A percentile compares a stretch with the other conserved stretches of the same genome.
Evolutionary conservation across 257 asterid species (phyloP).

Genomic region (Buddleja alternifolia): DNA sequence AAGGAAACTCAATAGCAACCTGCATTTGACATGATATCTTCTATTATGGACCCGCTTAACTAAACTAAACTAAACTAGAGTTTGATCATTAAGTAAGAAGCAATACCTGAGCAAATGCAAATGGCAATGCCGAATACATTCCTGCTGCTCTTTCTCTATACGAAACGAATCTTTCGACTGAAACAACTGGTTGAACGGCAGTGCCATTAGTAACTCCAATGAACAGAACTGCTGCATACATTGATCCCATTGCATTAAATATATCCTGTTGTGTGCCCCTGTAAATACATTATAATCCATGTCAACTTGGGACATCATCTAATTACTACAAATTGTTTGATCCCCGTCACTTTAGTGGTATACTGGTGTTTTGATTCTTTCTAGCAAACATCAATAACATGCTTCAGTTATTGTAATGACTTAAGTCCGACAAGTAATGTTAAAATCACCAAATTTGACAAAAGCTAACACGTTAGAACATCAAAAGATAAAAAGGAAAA

Average conservation of each 20-base stretch:
- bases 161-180: conserved; percentile 94
- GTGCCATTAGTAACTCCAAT: conserved; percentile 84
- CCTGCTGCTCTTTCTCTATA: conserved; percentile 96
- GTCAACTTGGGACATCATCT: conserved; percentile 9
- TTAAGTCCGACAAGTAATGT: not conserved
- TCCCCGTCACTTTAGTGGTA: too few relatives aligned
- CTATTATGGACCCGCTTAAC: not conserved
- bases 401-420: not conserved
- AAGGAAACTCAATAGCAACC: conserved; percentile 92
- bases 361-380: conserved; percentile 8
- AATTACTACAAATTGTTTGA: too few relatives aligned
- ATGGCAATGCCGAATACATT: conserved; percentile 89
- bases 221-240: conserved; percentile 86
- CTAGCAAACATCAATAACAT: not conserved
- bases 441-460: not conserved
- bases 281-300: conserved; percentile 31
- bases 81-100: too few relatives aligned
- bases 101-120: conserved; percentile 87
- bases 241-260: conserved; percentile 94
- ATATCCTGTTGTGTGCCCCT: conserved; percentile 90
- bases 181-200: conserved; percentile 94
- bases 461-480: conserved; percentile 9
- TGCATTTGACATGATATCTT: conserved; percentile 37
- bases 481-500: not conserved
- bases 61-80: not conserved